phyloP scores from a whole-genome alignment of 345 rosid genomes.

The Punica granatum region DNA sequence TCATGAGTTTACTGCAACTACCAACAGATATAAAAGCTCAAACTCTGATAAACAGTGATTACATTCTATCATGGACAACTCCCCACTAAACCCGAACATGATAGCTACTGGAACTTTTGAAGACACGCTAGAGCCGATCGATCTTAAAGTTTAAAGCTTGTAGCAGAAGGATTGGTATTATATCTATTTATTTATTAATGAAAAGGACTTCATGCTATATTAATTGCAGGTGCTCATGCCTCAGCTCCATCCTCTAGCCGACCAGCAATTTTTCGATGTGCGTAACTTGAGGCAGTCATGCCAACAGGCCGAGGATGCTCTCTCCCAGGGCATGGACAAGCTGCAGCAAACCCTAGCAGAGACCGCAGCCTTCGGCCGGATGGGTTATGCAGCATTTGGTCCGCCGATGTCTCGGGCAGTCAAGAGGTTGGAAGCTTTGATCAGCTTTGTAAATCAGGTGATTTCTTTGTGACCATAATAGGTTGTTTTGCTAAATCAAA shows the following conservation, averaged over 20 bases:
- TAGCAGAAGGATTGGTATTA: neutral
- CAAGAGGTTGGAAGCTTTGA: conserved; percentile 65
- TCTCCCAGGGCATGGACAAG: conserved; percentile 88
- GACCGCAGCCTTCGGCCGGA: conserved; percentile 52
- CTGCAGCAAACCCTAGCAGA: conserved; percentile 66
- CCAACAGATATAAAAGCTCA: neutral
- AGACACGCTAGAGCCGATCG: too few species aligned
- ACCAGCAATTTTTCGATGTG: conserved; percentile 45
- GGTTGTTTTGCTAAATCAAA: neutral
- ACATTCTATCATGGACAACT: too few species aligned
- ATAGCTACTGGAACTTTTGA: too few species aligned
- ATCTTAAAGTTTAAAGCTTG: too few species aligned
- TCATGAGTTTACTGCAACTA: neutral
- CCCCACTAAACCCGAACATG: too few species aligned
- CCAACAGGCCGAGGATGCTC: conserved; percentile 97
- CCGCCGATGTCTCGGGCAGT: conserved; percentile 58
- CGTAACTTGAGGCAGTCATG: conserved; percentile 50
- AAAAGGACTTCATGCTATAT: neutral
- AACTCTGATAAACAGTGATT: neutral
- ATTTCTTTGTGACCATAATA: neutral
- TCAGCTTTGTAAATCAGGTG: conserved; percentile 82
- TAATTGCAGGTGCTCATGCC: conserved; percentile 74
- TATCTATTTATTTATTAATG: too few species aligned
- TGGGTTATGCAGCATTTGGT: conserved; percentile 42
- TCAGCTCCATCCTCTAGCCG: conserved; percentile 62